phyloP scores from a whole-genome alignment of 257 asterid species.

The Paraleonurus japonicus region DNA sequence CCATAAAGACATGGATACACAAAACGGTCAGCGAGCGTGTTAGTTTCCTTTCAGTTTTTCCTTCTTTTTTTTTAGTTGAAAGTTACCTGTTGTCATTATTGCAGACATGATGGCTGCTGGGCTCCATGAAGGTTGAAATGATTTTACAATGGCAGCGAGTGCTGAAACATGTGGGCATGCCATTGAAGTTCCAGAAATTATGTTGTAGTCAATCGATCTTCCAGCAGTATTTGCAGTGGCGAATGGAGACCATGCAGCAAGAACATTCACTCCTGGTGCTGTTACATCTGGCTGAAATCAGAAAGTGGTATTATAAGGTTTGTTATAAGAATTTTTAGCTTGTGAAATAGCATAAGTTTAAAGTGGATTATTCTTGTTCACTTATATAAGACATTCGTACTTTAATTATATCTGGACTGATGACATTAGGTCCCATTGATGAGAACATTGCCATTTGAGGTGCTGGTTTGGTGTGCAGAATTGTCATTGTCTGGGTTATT shows the following conservation, averaged over 20 bases:
- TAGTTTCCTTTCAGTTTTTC: not conserved
- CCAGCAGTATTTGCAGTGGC: slow-evolving; percentile 40
- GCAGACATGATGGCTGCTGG: slow-evolving; percentile 69
- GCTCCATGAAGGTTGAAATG: slow-evolving; percentile 58
- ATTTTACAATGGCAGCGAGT: slow-evolving; percentile 52
- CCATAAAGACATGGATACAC: not conserved
- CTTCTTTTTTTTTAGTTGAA: not conserved
- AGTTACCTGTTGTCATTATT: slow-evolving; percentile 62
- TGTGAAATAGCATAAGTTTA: not conserved
- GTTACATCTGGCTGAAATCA: slow-evolving; percentile 58
- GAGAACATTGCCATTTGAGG: slow-evolving; percentile 55
- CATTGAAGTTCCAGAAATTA: slow-evolving; percentile 66
- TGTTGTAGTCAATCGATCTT: slow-evolving; percentile 42
- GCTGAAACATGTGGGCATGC: slow-evolving; percentile 66
- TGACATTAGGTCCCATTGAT: slow-evolving; percentile 58
- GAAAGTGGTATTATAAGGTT: slow-evolving; percentile 10
- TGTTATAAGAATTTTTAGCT: not conserved
- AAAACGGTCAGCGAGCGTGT: not conserved
- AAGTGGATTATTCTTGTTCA: not conserved
- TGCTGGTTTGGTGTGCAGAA: slow-evolving; percentile 41
- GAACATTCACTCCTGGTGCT: slow-evolving; percentile 58
- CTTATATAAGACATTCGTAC: slow-evolving; percentile 22
- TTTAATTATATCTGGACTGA: slow-evolving; percentile 58
- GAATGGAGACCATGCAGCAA: slow-evolving; percentile 69
- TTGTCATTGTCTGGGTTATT: slow-evolving; percentile 35